phyloP scores from a whole-genome alignment of 73 alveolate species.

The Symbiodinium pilosum region DNA sequence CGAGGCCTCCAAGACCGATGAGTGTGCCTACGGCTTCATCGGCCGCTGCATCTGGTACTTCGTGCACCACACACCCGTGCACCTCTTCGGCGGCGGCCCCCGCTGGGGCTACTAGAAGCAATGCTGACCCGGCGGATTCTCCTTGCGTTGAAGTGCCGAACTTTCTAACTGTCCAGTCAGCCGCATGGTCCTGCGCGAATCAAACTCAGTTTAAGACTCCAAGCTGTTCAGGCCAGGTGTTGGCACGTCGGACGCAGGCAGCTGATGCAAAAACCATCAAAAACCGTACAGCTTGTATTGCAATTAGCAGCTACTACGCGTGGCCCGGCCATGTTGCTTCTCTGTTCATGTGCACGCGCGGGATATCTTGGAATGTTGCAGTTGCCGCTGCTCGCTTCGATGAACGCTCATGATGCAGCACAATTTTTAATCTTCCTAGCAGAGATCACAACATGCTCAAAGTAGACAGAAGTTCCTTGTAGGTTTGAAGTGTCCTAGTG shows the following conservation, averaged over 20 bases:
- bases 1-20: slow-evolving; percentile 78
- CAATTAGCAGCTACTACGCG: too few species aligned
- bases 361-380: too few species aligned
- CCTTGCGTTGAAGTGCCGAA: background rate
- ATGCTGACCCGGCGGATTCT: background rate
- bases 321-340: too few species aligned
- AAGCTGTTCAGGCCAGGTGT: background rate
- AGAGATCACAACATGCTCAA: too few species aligned
- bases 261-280: background rate
- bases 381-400: background rate
- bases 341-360: too few species aligned
- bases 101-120: slow-evolving; percentile 89
- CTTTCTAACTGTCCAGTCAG: background rate
- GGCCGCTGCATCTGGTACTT: slow-evolving; percentile 92
- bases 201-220: background rate
- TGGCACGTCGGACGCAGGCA: background rate
- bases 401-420: background rate
- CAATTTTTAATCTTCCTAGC: too few species aligned
- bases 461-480: too few species aligned
- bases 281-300: too few species aligned
- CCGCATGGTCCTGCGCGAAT: background rate
- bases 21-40: slow-evolving; percentile 86
- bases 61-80: slow-evolving; percentile 93
- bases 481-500: too few species aligned
- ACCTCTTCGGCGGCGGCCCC: slow-evolving; percentile 93